Evolutionary conservation across 106 monocot genomes (phyloP).

Genomic region (Dactylorhiza incarnata): DNA sequence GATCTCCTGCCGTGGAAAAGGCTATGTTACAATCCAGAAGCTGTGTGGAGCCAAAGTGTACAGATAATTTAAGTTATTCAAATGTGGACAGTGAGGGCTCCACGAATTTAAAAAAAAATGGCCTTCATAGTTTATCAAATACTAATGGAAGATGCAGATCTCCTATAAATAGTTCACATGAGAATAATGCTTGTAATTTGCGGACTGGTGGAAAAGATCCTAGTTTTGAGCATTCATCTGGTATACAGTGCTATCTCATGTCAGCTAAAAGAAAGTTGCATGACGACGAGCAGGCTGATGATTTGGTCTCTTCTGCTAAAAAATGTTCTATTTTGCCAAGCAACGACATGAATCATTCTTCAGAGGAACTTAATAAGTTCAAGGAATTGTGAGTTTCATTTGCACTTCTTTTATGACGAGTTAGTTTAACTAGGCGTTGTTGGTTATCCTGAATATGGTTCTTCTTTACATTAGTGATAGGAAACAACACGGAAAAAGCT

Average conservation of each 20-base stretch:
- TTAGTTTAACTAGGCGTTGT: background rate
- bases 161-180: background rate
- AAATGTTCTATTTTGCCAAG: background rate
- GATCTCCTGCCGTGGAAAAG: conserved; percentile 16
- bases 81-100: conserved; percentile 13
- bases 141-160: conserved; percentile 16
- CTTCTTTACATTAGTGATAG: background rate
- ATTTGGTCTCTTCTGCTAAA: conserved; percentile 6
- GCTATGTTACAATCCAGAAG: conserved; percentile 6
- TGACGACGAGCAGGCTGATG: conserved; percentile 11
- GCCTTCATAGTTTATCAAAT: conserved; percentile 15
- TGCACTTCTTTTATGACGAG: background rate
- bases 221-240: conserved; percentile 18
- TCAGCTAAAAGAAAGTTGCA: conserved; percentile 31
- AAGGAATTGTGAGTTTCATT: conserved; percentile 63
- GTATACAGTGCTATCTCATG: background rate
- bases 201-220: conserved; percentile 9
- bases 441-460: background rate
- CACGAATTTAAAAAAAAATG: conserved; percentile 8
- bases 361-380: conserved; percentile 45
- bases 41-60: conserved; percentile 9
- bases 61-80: conserved; percentile 10
- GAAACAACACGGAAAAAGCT: too few species aligned
- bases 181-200: conserved; percentile 2
- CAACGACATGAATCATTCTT: conserved; percentile 13